phyloP scores from a whole-genome alignment of 2,329 filamentous ascomycete genomes.

The Gnomoniopsis smithogilvyi region DNA sequence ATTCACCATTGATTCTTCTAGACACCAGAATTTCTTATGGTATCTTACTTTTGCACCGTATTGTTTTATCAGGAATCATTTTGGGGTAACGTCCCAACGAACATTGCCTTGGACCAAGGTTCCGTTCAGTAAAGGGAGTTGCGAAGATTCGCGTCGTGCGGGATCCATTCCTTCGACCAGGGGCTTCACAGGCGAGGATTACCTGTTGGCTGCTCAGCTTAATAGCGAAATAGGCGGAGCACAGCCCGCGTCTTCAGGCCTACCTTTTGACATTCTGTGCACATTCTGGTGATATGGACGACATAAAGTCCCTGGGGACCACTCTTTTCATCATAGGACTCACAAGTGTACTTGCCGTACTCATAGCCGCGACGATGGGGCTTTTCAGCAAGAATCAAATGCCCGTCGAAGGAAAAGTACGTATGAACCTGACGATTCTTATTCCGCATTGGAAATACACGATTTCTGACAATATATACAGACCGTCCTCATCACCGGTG shows the following conservation, averaged over 20 bases:
- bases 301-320: slow-evolving; percentile 17
- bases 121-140: neutral
- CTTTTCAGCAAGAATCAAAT: slow-evolving; percentile 73
- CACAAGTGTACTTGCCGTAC: slow-evolving; percentile 30
- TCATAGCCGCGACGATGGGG: slow-evolving; percentile 56
- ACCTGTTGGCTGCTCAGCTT: neutral
- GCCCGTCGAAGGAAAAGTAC: slow-evolving; percentile 78
- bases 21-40: no score
- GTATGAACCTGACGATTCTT: slow-evolving; percentile 20
- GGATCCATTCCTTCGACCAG: neutral
- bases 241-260: neutral
- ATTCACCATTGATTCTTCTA: no score
- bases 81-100: neutral
- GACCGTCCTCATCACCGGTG: slow-evolving; percentile 69
- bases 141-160: neutral
- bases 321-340: slow-evolving; percentile 24
- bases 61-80: no score
- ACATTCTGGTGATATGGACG: slow-evolving; percentile 20
- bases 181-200: no score
- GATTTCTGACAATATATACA: slow-evolving; percentile 28
- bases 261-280: neutral
- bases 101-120: neutral
- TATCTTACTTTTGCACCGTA: no score
- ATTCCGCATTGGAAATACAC: neutral
- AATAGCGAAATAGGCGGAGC: neutral